These are phyloP conservation scores for Fusarium redolens DNA, from an alignment of 2,329 filamentous ascomycete species.

Conservation along the genomic window DNA sequence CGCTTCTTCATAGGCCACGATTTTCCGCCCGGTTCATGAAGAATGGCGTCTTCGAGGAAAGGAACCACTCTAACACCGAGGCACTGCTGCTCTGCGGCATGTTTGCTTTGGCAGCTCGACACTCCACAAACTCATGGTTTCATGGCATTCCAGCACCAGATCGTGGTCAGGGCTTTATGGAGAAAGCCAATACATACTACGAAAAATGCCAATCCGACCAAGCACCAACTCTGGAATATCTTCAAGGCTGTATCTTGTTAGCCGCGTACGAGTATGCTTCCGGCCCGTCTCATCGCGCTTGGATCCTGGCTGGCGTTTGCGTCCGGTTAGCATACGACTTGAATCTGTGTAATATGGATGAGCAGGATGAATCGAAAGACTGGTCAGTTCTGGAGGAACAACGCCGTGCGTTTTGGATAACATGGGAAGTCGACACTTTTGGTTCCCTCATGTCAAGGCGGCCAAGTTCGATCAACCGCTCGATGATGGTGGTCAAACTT, in stretches of 20 bases:
- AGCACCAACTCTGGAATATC: not conserved
- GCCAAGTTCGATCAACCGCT: not conserved
- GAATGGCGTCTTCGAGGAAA: not conserved
- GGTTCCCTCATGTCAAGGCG: not conserved
- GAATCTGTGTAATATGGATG: not conserved
- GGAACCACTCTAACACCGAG: not conserved
- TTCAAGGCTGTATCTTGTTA: not conserved
- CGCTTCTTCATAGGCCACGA: not conserved
- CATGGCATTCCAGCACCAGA: not conserved
- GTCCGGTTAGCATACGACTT: not conserved
- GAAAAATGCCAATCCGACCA: not conserved
- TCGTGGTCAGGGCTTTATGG: not conserved
- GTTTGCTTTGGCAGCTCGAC: not conserved
- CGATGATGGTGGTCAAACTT: not conserved
- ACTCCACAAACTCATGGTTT: not conserved
- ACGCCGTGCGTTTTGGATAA: not conserved
- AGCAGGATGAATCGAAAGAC: not conserved
- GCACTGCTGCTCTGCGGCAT: not conserved
- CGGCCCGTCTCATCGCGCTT: not conserved
- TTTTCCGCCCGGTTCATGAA: not conserved
- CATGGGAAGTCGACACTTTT: not conserved
- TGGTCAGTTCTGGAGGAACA: not conserved
- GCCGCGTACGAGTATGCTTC: not conserved
- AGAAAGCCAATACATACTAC: not conserved
- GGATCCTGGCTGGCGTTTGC: not conserved